These are phyloP conservation scores for Madurella mycetomatis DNA, from an alignment of 2,329 filamentous ascomycete species.

Conservation along the genomic window DNA sequence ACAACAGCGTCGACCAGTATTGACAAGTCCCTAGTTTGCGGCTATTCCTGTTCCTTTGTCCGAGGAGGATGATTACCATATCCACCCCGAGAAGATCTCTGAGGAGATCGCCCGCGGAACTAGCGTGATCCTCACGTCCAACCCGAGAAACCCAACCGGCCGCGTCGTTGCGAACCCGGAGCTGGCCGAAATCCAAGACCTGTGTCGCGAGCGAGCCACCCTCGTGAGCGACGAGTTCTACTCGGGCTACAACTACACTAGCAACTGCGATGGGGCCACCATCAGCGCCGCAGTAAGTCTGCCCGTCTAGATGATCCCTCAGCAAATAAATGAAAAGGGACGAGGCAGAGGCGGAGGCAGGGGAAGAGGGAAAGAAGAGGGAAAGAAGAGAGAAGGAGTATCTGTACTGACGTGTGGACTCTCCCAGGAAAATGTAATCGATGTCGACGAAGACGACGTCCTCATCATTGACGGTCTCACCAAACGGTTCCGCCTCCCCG, in stretches of 20 bases:
- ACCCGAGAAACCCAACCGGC: slow-evolving; percentile 91
- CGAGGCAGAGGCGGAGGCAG: no score
- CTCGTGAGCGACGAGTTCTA: slow-evolving; percentile 98
- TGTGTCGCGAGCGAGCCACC: slow-evolving; percentile 85
- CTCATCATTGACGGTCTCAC: slow-evolving; percentile 93
- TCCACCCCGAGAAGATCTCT: slow-evolving; percentile 87
- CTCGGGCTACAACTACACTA: slow-evolving; percentile 92
- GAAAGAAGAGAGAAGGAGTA: no score
- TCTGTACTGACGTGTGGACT: not conserved
- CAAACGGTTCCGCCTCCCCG: slow-evolving; percentile 92
- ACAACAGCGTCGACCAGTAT: not conserved
- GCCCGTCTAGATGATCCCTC: not conserved
- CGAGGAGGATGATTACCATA: slow-evolving; percentile 84
- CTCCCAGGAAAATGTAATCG: slow-evolving; percentile 68
- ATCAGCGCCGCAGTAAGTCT: slow-evolving; percentile 65
- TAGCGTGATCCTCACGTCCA: slow-evolving; percentile 87
- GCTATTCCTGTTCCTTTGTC: slow-evolving; percentile 81
- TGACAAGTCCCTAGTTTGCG: slow-evolving; percentile 57
- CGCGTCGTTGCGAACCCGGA: slow-evolving; percentile 81
- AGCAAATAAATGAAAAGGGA: not conserved
- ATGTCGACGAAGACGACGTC: slow-evolving; percentile 86
- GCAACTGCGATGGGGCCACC: slow-evolving; percentile 82
- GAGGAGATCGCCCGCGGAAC: slow-evolving; percentile 85
- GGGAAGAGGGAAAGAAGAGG: no score
- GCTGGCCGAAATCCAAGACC: slow-evolving; percentile 84